Evolutionary conservation across 2,329 filamentous ascomycete species (phyloP).

Genomic region (Xylariaceae sp.): DNA sequence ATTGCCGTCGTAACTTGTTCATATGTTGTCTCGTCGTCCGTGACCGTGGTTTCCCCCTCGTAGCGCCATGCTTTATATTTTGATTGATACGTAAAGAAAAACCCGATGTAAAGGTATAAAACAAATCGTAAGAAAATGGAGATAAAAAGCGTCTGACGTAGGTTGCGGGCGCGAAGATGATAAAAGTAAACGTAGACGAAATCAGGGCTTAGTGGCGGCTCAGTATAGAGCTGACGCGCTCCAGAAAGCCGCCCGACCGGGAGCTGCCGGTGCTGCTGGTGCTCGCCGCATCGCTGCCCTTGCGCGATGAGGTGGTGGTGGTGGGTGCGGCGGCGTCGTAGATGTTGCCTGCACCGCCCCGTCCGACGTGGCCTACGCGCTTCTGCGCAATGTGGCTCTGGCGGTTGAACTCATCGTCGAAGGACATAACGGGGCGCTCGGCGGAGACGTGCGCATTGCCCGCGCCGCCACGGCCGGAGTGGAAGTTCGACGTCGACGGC

Average conservation of each 20-base stretch:
- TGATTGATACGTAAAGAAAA: not conserved
- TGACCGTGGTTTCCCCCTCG: not conserved
- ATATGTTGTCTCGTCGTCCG: too few relatives aligned
- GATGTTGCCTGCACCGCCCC: conserved; percentile 68
- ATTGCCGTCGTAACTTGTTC: not conserved
- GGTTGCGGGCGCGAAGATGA: too few relatives aligned
- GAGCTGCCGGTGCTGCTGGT: conserved; percentile 39
- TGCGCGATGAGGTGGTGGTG: conserved; percentile 9
- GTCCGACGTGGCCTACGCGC: conserved; percentile 65
- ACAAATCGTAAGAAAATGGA: conserved; percentile 2
- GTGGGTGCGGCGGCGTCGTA: conserved; percentile 34
- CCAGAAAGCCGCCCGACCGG: conserved; percentile 45
- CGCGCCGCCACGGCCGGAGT: conserved; percentile 70
- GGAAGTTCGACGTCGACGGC: conserved; percentile 58
- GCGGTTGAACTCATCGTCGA: conserved; percentile 69
- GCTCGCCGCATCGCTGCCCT: conserved; percentile 29
- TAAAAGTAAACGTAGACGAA: not conserved
- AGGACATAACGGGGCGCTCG: conserved; percentile 65
- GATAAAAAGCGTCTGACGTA: too few relatives aligned
- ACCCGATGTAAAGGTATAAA: not conserved
- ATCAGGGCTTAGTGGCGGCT: conserved; percentile 34
- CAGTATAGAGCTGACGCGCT: conserved; percentile 47
- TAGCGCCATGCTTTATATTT: conserved; percentile 20
- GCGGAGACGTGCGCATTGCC: conserved; percentile 64
- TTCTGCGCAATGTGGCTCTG: conserved; percentile 59